A percentile compares a stretch with the other conserved stretches of the same genome.
Evolutionary conservation across 106 monocot species (phyloP).

Genomic region (Ottelia alismoides): DNA sequence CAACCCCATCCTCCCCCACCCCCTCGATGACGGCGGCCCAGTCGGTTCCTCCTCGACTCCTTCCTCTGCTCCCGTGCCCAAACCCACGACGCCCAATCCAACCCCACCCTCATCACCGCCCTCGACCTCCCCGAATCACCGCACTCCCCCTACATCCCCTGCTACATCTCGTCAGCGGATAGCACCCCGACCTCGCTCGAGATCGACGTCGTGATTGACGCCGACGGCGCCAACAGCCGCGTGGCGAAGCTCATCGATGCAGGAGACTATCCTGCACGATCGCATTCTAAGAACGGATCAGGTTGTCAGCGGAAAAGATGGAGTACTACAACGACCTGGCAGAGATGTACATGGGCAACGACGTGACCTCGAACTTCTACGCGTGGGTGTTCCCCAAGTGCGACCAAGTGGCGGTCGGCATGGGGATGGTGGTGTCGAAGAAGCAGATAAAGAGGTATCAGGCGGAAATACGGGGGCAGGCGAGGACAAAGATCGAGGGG

Average conservation of each 20-base stretch:
- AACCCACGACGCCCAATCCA: conserved; percentile 34
- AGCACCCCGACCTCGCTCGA: conserved; percentile 12
- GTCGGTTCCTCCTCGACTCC: conserved; percentile 84
- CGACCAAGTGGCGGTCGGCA: conserved; percentile 94
- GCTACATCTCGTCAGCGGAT: conserved; percentile 30
- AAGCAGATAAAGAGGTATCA: conserved; percentile 49
- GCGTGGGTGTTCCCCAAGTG: conserved; percentile 97
- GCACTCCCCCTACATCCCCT: conserved; percentile 38
- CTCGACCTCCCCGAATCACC: conserved; percentile 24
- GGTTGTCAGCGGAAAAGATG: conserved; percentile 51
- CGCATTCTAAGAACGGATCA: conserved; percentile 91
- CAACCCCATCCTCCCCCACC: conserved; percentile 96
- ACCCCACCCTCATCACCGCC: conserved; percentile 47
- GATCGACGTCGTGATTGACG: conserved; percentile 63
- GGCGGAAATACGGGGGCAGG: conserved; percentile 25
- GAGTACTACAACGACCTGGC: conserved; percentile 61
- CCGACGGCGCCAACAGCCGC: conserved; percentile 90
- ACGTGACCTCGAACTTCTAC: conserved; percentile 91
- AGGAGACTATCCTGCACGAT: conserved; percentile 58
- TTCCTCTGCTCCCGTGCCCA: conserved; percentile 66
- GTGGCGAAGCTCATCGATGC: conserved; percentile 63
- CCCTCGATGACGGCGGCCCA: too few relatives aligned
- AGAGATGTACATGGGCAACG: conserved; percentile 82
- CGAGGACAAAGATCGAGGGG: conserved; percentile 44
- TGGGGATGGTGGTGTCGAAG: conserved; percentile 51